Conservation (phyloP, 768 basidiomycete species). For the Tylopilus plumbeoviolaceoides region DNA sequence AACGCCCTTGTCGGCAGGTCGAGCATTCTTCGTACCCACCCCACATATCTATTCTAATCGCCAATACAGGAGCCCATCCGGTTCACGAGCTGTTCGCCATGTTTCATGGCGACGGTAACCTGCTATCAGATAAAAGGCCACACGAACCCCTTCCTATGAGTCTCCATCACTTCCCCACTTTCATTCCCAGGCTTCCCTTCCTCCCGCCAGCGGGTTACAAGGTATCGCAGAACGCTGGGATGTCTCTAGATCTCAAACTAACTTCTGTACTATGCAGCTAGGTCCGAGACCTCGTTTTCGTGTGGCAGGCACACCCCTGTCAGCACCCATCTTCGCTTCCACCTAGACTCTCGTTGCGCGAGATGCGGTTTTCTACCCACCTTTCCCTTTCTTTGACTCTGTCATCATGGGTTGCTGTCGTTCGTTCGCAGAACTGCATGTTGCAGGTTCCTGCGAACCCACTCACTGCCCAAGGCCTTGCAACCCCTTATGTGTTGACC, state of each 20-base stretch:
- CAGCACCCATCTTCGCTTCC: not conserved
- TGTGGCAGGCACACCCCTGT: slow-evolving; percentile 21
- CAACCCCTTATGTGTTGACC: slow-evolving; percentile 24
- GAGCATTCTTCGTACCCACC: not conserved
- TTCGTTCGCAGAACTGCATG: slow-evolving; percentile 22
- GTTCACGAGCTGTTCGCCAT: not conserved
- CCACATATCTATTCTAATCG: not conserved
- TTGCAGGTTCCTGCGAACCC: slow-evolving; percentile 20
- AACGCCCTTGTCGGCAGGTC: not conserved
- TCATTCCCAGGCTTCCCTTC: not conserved
- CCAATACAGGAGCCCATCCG: not conserved
- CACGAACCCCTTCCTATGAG: not conserved
- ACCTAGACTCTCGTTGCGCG: not conserved
- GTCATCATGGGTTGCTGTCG: slow-evolving; percentile 10
- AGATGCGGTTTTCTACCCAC: slow-evolving; percentile 10
- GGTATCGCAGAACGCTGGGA: slow-evolving; percentile 1
- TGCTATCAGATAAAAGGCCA: slow-evolving; percentile 10
- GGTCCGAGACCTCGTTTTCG: slow-evolving; percentile 24
- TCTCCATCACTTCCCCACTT: not conserved
- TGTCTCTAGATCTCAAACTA: not conserved
- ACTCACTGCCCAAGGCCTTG: slow-evolving; percentile 25
- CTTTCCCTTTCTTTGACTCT: slow-evolving; percentile 14
- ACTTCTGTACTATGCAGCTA: not conserved
- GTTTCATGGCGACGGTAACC: slow-evolving; percentile 14
- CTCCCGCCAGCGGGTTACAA: slow-evolving; percentile 10